phyloP scores from a whole-genome alignment of 805 yeast species.

The Yamadazyma olivae region DNA sequence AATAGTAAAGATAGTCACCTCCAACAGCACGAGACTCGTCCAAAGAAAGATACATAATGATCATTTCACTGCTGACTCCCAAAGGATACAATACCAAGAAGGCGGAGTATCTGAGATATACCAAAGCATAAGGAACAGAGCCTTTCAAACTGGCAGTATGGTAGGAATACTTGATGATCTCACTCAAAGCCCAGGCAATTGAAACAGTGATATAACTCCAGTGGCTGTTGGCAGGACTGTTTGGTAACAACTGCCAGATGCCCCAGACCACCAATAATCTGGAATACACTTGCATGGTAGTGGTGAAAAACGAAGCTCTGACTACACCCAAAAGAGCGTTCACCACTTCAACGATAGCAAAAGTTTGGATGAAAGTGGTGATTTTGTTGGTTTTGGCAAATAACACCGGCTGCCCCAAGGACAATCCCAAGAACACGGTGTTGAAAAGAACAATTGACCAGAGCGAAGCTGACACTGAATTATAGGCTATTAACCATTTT shows the following conservation, averaged over 20 bases:
- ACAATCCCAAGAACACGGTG: slow-evolving; percentile 28
- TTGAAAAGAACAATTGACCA: slow-evolving; percentile 42
- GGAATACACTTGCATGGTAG: slow-evolving; percentile 83
- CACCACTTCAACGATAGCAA: slow-evolving; percentile 76
- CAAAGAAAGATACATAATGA: slow-evolving; percentile 66
- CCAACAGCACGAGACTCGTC: slow-evolving; percentile 57
- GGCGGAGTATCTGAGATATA: slow-evolving; percentile 76
- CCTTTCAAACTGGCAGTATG: slow-evolving; percentile 67
- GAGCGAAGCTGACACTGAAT: slow-evolving; percentile 39
- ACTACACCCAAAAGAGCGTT: slow-evolving; percentile 81
- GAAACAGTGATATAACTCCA: slow-evolving; percentile 66
- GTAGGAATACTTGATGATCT: slow-evolving; percentile 82
- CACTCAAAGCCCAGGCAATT: slow-evolving; percentile 93
- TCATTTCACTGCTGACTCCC: slow-evolving; percentile 85
- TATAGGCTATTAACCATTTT: slow-evolving; percentile 40
- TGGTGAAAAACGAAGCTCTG: slow-evolving; percentile 79
- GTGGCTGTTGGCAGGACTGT: slow-evolving; percentile 57
- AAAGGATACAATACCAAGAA: slow-evolving; percentile 83
- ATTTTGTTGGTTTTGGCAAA: slow-evolving; percentile 57
- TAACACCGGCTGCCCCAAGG: slow-evolving; percentile 62
- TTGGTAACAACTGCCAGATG: slow-evolving; percentile 70
- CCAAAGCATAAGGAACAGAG: slow-evolving; percentile 54
- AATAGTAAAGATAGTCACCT: slow-evolving; percentile 51
- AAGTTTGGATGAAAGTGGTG: slow-evolving; percentile 67
- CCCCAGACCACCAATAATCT: slow-evolving; percentile 82